phyloP scores from a whole-genome alignment of 257 asterid genomes.

The Solanum ahanhuiri region DNA sequence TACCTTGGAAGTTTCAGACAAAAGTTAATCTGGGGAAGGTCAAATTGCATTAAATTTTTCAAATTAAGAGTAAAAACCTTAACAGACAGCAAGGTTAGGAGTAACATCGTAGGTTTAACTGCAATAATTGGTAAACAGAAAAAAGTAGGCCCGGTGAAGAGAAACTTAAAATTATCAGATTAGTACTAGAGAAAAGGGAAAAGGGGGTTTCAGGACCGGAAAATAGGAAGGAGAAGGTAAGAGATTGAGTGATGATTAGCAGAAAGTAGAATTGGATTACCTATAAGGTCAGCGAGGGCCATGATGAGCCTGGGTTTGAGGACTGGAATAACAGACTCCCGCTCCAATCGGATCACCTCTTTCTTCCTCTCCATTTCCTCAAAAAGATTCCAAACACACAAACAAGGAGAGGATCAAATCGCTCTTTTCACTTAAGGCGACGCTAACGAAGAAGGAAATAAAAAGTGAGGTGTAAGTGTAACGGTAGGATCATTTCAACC shows the following conservation, averaged over 20 bases:
- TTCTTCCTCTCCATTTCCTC: constrained; percentile 11
- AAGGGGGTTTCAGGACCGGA: not conserved
- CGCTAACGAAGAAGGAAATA: not conserved
- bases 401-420: not conserved
- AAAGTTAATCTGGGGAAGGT: not conserved
- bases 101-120: not conserved
- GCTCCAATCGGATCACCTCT: constrained; percentile 87
- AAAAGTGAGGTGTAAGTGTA: not conserved
- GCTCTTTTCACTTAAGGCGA: not conserved
- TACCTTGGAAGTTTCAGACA: not conserved
- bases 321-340: constrained; percentile 84
- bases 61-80: not conserved
- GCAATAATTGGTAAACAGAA: not conserved
- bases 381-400: not conserved
- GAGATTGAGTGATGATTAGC: not conserved
- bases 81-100: not conserved
- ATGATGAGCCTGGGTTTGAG: constrained; percentile 92
- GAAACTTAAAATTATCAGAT: not conserved
- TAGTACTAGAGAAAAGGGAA: not conserved
- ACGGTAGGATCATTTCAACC: not conserved
- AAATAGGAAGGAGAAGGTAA: not conserved
- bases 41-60: not conserved
- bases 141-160: not conserved
- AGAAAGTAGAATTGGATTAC: constrained; percentile 23
- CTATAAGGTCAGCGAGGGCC: constrained; percentile 86